Conservation (phyloP, 2,329 filamentous ascomycete genomes). For the Sphaerulina populicola region DNA sequence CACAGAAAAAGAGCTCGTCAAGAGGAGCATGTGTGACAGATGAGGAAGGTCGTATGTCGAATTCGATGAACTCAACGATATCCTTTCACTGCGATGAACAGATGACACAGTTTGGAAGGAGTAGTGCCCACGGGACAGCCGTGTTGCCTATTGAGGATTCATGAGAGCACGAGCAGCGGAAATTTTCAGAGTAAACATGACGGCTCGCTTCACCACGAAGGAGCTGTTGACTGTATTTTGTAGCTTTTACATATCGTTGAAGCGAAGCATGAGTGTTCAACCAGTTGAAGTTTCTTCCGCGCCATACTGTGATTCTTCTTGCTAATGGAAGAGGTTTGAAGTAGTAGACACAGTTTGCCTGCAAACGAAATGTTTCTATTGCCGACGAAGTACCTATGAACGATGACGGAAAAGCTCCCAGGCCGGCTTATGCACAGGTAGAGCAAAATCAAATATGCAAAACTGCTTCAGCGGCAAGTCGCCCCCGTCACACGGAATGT, state of each 20-base stretch:
- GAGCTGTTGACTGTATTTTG: not conserved
- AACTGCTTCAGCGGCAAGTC: too few species aligned
- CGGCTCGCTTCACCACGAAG: not conserved
- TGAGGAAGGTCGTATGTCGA: not conserved
- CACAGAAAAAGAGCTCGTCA: not conserved
- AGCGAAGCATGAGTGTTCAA: not conserved
- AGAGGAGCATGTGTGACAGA: not conserved
- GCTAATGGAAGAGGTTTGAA: too few species aligned
- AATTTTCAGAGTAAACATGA: not conserved
- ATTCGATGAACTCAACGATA: not conserved
- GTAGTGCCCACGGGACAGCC: not conserved
- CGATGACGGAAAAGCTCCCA: too few species aligned
- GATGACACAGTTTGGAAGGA: not conserved
- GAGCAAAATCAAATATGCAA: too few species aligned
- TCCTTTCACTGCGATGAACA: not conserved
- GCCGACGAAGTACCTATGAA: too few species aligned
- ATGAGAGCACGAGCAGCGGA: not conserved
- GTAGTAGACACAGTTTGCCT: too few species aligned
- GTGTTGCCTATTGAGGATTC: not conserved
- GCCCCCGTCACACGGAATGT: too few species aligned
- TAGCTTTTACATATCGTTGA: not conserved
- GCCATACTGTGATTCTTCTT: not conserved
- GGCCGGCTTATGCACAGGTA: too few species aligned
- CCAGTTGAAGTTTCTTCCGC: too few species aligned
- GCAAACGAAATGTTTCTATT: too few species aligned